Base-by-base conservation (phyloP, 495 filamentous ascomycete species). In the Margaritispora aquatica region DNA sequence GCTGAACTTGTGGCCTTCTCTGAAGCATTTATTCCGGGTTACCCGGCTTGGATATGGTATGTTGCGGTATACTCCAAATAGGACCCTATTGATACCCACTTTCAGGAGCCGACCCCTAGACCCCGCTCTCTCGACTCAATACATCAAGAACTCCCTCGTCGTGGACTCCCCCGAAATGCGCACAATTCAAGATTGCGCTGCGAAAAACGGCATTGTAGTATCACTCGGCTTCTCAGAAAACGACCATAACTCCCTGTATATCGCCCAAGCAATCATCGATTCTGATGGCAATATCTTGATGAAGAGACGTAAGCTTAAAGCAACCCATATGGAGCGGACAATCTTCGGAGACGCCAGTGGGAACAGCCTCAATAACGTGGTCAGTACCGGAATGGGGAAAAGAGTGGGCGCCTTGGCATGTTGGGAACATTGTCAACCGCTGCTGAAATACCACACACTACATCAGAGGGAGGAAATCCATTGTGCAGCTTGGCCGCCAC, bases 281-380 rank as follows among this genome's bases (percentile, higher is more conserved):
- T 38, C 69, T 0, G 68, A 74, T 22, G 83, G 83, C 1, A 67
- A 72, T 15, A 65, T 85, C 23, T 56, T 70, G 4, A 68, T 74
- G 31, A 65, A 68, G 15, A 74, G 82, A 0, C 66, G 78, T 9
- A 86, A 85, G 71, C 70, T 85, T 47, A 86, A 87, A 65, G 72
- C 81, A 0, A 85, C 82, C 21, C 83, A 85, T 58, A 78, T 84
- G 74, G 83, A 87, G 64, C 75, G 82, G 5, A 82, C 81, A 0
- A 69, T 86, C 29, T 86, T 80, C 48, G 83, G 83, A 1, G 82
- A 87, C 62, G 74, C 72, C 0, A 70, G 66, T 0, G 80, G 75
- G 0, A 69, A 74, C 22, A 71, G 66, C 55, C 51, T 80, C 5
- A 34, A 47, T 0, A 72, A 67, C 50, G 83, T 84, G 0, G 75